Base-by-base conservation (phyloP, 169 alveolate genomes). In the Cryptosporidium baileyi region DNA sequence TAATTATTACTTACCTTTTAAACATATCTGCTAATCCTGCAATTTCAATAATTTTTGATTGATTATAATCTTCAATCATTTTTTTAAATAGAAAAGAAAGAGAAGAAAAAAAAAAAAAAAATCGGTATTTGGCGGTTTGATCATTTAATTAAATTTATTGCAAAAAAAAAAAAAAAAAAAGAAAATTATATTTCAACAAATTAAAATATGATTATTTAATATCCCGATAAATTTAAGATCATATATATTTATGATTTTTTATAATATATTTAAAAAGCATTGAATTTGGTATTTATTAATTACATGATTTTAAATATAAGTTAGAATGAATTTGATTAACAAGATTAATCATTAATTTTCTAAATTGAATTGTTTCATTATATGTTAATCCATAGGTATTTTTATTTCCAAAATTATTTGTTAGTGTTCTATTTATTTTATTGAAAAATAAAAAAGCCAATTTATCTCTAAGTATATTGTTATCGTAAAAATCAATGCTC, bases 311-410 rank as follows among this genome's bases (percentile, higher is more conserved):
- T n/a, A 22, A 57, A n/a, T 22, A 28, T 9, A 24, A 61, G 22
- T 7, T 19, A 4, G 22, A 17, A n/a, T 36, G 34, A 2, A 61
- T 36, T 61, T 61, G 79, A 19, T 40, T 36, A 5, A 65, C 8
- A 22, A 65, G 45, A 43, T 24, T 45, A 22, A 47, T 17, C 26
- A 65, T 65, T 9, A 62, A 65, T 47, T 49, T 44, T 49, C 47
- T 65, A n/a, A 65, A 65, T 51, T 65, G 60, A 65, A 65, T 51
- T 17, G 81, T 65, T 22, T 65, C 81, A 47, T 28, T 32, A 7
- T 15, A 15, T 3, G 63, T 65, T 1, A 65, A 45, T 1, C 81
- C 81, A 49, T 65, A 65, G 1, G 19, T 65, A 5, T 65, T 65
- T 49, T 30, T 65, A 2, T 57, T 22, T 28, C 19, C 15, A 17